Percentiles rank a stretch among this genome's conserved stretches.
These are phyloP conservation scores for Diaporthe citrichinensis DNA, from an alignment of 2,329 filamentous ascomycete genomes.

Conservation along the genomic window DNA sequence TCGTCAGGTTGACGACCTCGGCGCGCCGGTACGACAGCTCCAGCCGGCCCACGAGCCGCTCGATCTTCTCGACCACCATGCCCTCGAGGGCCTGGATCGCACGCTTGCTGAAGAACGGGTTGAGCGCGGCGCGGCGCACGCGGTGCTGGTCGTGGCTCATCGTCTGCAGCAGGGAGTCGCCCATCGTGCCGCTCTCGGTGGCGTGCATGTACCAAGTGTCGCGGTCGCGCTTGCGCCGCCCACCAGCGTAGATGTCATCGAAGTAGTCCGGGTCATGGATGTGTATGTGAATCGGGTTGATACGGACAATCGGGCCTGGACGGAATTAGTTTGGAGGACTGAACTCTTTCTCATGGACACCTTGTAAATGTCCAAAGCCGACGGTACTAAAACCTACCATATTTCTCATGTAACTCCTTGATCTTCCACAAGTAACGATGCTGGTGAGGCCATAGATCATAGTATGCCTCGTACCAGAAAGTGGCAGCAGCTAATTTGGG, in stretches of 20 bases:
- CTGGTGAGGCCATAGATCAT: background rate
- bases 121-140: background rate
- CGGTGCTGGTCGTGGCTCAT: background rate
- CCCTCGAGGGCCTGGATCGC: background rate
- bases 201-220: background rate
- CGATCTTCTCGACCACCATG: background rate
- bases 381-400: background rate
- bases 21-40: background rate
- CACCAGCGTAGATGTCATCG: background rate
- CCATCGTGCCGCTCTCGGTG: background rate
- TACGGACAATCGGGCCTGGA: constrained; percentile 5
- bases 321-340: no score
- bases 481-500: constrained; percentile 7
- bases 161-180: background rate
- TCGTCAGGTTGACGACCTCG: background rate
- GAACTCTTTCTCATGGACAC: no score
- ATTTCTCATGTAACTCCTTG: constrained; percentile 1
- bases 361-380: no score
- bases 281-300: constrained; percentile 4
- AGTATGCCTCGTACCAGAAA: constrained; percentile 7
- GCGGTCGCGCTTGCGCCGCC: background rate
- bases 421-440: background rate
- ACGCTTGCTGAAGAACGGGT: constrained; percentile 12
- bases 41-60: background rate
- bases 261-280: constrained; percentile 15